phyloP scores from a whole-genome alignment of 257 asterid species.

The Fraxinus americana region DNA sequence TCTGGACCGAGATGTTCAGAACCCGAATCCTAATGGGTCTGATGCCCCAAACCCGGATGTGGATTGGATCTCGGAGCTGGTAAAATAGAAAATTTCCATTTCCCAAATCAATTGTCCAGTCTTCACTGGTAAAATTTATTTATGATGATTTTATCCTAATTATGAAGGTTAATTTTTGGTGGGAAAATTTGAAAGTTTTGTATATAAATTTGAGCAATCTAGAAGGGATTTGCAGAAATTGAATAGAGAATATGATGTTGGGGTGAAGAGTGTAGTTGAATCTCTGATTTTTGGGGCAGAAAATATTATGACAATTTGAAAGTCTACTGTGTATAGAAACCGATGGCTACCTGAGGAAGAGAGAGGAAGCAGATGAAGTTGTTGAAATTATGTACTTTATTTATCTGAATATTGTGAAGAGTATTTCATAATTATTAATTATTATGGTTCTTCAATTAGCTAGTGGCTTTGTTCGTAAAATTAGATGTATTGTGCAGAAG shows the following conservation, averaged over 20 bases:
- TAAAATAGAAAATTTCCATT: slow-evolving; percentile 30
- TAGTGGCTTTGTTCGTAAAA: not conserved
- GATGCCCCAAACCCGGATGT: slow-evolving; percentile 48
- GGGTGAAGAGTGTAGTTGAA: not conserved
- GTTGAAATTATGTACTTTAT: not conserved
- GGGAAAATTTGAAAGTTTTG: slow-evolving; percentile 11
- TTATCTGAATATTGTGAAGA: not conserved
- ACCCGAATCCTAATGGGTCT: slow-evolving; percentile 22
- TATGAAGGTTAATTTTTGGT: slow-evolving; percentile 10
- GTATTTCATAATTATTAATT: not conserved
- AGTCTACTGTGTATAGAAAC: not conserved
- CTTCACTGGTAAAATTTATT: not conserved
- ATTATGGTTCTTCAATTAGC: not conserved
- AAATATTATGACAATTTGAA: not conserved
- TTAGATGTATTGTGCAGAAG: not conserved
- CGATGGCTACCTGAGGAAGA: slow-evolving; percentile 3
- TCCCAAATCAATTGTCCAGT: not conserved
- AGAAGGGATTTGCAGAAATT: not conserved
- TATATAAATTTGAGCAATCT: slow-evolving; percentile 18
- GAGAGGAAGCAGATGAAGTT: not conserved
- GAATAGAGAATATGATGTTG: not conserved
- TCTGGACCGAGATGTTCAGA: slow-evolving; percentile 42
- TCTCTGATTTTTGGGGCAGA: slow-evolving; percentile 29
- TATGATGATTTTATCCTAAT: not conserved
- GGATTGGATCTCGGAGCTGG: slow-evolving; percentile 72